Conservation (phyloP, 2,329 filamentous ascomycete genomes). For the Trichoderma simmonsii region DNA sequence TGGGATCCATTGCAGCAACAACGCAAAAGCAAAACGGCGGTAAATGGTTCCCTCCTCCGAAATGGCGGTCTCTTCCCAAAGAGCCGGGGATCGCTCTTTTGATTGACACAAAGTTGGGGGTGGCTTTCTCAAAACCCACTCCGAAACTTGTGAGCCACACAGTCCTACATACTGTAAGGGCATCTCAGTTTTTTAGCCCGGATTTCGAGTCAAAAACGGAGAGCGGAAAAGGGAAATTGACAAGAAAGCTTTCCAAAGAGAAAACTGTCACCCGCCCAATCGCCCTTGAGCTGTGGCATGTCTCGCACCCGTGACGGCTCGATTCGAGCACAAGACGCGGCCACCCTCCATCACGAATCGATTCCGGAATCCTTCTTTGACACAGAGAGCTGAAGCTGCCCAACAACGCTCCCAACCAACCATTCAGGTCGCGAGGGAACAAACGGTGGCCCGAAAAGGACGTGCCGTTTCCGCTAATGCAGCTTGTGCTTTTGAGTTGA, state of each 20-base stretch:
- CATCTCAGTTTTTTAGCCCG: not conserved
- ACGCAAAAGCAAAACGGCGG: conserved; percentile 1
- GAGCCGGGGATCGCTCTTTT: not conserved
- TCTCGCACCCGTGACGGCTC: not conserved
- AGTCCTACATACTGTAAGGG: not conserved
- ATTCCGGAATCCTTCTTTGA: not conserved
- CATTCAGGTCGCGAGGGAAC: not conserved
- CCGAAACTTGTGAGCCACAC: conserved; percentile 5
- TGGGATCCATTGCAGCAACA: not conserved
- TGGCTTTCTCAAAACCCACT: not conserved
- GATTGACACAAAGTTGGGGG: not conserved
- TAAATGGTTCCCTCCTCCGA: not conserved
- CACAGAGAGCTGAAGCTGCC: not conserved
- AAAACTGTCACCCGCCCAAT: conserved; percentile 8
- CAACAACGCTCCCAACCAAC: not conserved
- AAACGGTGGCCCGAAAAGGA: not conserved
- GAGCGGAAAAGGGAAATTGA: not conserved
- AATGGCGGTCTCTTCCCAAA: not conserved
- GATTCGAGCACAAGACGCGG: conserved; percentile 1
- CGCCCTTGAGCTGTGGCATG: conserved; percentile 6
- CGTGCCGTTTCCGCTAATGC: not conserved
- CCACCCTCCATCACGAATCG: conserved; percentile 3
- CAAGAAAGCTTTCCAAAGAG: not conserved
- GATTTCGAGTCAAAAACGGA: not conserved
- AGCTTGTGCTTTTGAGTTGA: not conserved